Evolutionary conservation across 164 flowering plant species (phyloP).

Genomic region (Aristolochia contorta): DNA sequence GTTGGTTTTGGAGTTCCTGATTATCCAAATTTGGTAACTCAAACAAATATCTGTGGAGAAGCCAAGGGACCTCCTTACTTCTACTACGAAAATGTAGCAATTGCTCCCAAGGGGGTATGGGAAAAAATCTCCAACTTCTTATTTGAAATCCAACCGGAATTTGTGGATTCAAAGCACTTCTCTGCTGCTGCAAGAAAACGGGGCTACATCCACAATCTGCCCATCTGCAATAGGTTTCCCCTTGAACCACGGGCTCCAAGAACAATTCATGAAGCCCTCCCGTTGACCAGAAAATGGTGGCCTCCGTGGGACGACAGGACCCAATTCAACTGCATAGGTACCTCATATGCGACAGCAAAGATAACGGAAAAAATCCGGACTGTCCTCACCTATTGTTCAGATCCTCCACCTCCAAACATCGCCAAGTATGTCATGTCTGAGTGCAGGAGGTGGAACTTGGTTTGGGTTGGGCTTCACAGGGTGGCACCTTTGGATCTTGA

Average conservation of each 20-base stretch:
- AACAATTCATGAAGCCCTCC: slow-evolving; percentile 72
- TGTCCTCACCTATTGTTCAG: slow-evolving; percentile 36
- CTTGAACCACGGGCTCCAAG: slow-evolving; percentile 58
- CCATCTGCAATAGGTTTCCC: slow-evolving; percentile 54
- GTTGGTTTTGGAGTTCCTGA: slow-evolving; percentile 28
- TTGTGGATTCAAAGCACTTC: slow-evolving; percentile 80
- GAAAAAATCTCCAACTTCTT: slow-evolving; percentile 57
- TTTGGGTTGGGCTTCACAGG: slow-evolving; percentile 90
- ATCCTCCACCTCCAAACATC: slow-evolving; percentile 44
- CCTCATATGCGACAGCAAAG: slow-evolving; percentile 58
- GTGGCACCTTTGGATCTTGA: slow-evolving; percentile 68
- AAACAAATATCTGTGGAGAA: slow-evolving; percentile 47
- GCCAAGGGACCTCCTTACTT: slow-evolving; percentile 82
- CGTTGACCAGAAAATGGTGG: slow-evolving; percentile 80
- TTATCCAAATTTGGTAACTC: slow-evolving; percentile 8
- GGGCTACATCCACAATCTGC: slow-evolving; percentile 88
- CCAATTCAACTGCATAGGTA: slow-evolving; percentile 69
- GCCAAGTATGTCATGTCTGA: slow-evolving; percentile 54
- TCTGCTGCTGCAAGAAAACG: slow-evolving; percentile 88
- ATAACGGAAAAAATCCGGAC: slow-evolving; percentile 59
- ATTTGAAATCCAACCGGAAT: slow-evolving; percentile 81
- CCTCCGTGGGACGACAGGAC: slow-evolving; percentile 81
- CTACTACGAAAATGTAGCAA: slow-evolving; percentile 88
- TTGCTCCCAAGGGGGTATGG: slow-evolving; percentile 93
- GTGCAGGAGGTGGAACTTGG: slow-evolving; percentile 81